phyloP scores from a whole-genome alignment of 2,329 filamentous ascomycete genomes.

The Colletotrichum theobromicola region DNA sequence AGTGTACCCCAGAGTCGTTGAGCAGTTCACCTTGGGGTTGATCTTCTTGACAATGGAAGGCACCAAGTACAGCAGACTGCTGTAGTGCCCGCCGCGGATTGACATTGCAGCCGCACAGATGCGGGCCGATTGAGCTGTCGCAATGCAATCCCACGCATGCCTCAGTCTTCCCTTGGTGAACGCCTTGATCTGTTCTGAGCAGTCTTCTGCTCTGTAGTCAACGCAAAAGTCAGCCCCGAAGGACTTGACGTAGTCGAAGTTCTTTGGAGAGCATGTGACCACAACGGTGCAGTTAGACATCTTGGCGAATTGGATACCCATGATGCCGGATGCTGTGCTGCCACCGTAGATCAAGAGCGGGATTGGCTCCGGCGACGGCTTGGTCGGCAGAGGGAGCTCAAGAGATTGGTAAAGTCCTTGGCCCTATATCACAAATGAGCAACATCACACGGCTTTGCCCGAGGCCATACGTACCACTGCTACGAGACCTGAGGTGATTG shows the following conservation, averaged over 20 bases:
- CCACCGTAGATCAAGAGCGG: slow-evolving; percentile 51
- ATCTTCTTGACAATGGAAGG: slow-evolving; percentile 37
- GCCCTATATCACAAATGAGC: slow-evolving; percentile 29
- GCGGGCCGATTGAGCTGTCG: slow-evolving; percentile 26
- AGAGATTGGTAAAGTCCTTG: slow-evolving; percentile 54
- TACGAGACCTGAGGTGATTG: slow-evolving; percentile 41
- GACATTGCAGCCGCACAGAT: slow-evolving; percentile 36
- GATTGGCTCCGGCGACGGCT: slow-evolving; percentile 38
- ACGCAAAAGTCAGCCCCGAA: slow-evolving; percentile 52
- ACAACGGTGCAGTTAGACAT: slow-evolving; percentile 43
- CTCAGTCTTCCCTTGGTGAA: slow-evolving; percentile 29
- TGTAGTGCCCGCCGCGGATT: slow-evolving; percentile 36
- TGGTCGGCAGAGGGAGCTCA: slow-evolving; percentile 48
- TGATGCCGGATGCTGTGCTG: slow-evolving; percentile 62
- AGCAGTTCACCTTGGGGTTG: slow-evolving; percentile 37
- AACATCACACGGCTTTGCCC: not conserved
- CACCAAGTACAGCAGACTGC: slow-evolving; percentile 44
- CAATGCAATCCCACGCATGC: slow-evolving; percentile 42
- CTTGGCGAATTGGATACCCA: slow-evolving; percentile 51
- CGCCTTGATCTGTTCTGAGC: slow-evolving; percentile 26
- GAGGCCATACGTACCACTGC: slow-evolving; percentile 35
- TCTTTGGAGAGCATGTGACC: slow-evolving; percentile 41
- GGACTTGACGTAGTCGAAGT: slow-evolving; percentile 42
- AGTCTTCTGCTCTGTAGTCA: slow-evolving; percentile 44
- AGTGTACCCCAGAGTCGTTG: slow-evolving; percentile 44